These are phyloP conservation scores for Fusarium acutatum DNA, from an alignment of 2,329 filamentous ascomycete genomes.

Conservation along the genomic window DNA sequence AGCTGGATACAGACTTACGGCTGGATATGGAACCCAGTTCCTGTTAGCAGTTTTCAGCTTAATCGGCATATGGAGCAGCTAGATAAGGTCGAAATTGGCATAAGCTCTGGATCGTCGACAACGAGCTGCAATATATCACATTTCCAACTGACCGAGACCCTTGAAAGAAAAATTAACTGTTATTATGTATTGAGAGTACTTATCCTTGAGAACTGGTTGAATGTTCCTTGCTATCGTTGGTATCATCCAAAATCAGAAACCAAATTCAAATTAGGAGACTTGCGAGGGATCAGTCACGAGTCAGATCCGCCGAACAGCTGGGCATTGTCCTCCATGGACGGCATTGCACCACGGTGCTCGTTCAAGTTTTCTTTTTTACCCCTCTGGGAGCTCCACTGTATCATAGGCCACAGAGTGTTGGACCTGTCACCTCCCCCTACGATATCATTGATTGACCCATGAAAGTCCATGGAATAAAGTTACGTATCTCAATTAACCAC, in stretches of 20 bases:
- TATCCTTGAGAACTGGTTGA: rapidly evolving
- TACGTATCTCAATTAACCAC: rapidly evolving
- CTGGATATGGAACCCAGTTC: rapidly evolving
- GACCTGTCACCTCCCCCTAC: neutral
- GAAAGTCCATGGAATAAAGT: no score
- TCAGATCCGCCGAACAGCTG: rapidly evolving
- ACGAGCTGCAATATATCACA: rapidly evolving
- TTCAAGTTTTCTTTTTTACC: neutral
- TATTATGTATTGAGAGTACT: rapidly evolving
- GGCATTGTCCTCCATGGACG: rapidly evolving
- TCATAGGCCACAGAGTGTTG: neutral
- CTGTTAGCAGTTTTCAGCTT: rapidly evolving
- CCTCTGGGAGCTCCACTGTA: neutral
- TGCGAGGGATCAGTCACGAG: rapidly evolving
- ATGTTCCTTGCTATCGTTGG: rapidly evolving
- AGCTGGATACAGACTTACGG: rapidly evolving
- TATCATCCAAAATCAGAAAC: rapidly evolving
- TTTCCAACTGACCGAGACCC: rapidly evolving
- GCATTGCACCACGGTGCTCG: rapidly evolving
- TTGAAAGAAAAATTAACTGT: neutral
- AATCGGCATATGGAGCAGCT: rapidly evolving
- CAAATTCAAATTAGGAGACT: rapidly evolving
- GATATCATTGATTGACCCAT: no score
- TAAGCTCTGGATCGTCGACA: rapidly evolving
- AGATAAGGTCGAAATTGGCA: rapidly evolving